These are phyloP conservation scores for Phlyctochytrium bullatum DNA, from an alignment of 192 early-diverging fungal species.

Conservation along the genomic window DNA sequence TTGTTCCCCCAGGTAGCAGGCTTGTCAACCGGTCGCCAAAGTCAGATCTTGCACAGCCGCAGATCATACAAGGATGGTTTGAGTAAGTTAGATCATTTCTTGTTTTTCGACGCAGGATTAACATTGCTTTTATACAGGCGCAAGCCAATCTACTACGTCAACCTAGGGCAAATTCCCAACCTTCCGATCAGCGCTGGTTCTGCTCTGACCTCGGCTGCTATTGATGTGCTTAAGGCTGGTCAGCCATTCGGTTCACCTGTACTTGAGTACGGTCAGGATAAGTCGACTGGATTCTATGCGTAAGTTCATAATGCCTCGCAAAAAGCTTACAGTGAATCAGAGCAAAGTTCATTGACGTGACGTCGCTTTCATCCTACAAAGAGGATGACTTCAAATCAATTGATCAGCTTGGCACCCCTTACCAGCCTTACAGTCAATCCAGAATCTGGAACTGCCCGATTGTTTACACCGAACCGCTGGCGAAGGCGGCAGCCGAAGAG, in stretches of 20 bases:
- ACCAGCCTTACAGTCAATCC: not conserved
- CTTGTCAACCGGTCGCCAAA: not conserved
- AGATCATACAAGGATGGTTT: conserved; percentile 14
- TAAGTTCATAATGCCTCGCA: conserved; percentile 10
- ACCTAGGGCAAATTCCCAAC: conserved; percentile 15
- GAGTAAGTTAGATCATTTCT: conserved; percentile 19
- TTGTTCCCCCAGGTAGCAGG: conserved; percentile 21
- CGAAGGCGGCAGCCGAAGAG: not conserved
- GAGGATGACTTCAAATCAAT: conserved; percentile 5
- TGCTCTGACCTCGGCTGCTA: conserved; percentile 8
- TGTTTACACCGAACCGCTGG: not conserved
- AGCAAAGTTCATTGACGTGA: not conserved
- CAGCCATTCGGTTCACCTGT: not conserved
- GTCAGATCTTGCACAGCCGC: not conserved
- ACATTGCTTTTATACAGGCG: too few relatives aligned
- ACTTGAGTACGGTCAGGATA: not conserved
- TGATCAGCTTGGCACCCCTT: not conserved
- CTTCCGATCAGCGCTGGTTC: not conserved
- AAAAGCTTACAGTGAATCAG: not conserved
- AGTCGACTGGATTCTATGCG: conserved; percentile 23
- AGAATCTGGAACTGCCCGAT: conserved; percentile 23
- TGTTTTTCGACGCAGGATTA: not conserved
- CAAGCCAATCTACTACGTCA: conserved; percentile 11
- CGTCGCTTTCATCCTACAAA: not conserved
- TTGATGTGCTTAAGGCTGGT: not conserved